These are phyloP conservation scores for Penicillium pulvis DNA, from an alignment of 495 filamentous ascomycete species.

Conservation along the genomic window DNA sequence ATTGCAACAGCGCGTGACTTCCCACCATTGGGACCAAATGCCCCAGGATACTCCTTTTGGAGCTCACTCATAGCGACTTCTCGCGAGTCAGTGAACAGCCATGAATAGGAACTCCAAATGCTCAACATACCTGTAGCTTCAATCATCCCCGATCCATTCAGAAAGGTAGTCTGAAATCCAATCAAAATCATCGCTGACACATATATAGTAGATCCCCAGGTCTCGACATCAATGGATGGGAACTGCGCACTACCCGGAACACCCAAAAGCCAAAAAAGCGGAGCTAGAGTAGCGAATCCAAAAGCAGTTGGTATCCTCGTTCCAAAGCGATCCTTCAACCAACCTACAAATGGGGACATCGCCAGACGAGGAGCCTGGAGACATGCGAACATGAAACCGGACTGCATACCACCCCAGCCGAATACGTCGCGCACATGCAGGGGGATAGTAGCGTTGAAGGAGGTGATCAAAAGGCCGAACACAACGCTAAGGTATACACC, in stretches of 20 bases:
- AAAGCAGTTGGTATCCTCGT: slow-evolving; percentile 9
- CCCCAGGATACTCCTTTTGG: neutral
- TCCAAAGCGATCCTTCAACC: slow-evolving; percentile 13
- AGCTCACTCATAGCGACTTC: neutral
- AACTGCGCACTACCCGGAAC: slow-evolving; percentile 12
- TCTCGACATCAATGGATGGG: neutral
- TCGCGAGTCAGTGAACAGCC: neutral
- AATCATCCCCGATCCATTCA: neutral
- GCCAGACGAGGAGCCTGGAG: slow-evolving; percentile 11
- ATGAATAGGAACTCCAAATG: neutral
- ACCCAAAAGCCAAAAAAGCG: slow-evolving; percentile 12
- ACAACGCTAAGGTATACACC: slow-evolving; percentile 10
- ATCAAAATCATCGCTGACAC: neutral
- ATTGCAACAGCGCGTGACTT: slow-evolving; percentile 3
- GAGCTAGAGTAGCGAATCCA: slow-evolving; percentile 8
- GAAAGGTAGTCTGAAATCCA: neutral
- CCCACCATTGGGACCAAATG: slow-evolving; percentile 10
- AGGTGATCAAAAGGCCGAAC: slow-evolving; percentile 7
- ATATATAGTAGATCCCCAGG: neutral
- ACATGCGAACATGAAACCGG: slow-evolving; percentile 16
- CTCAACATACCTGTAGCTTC: slow-evolving; percentile 4
- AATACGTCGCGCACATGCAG: slow-evolving; percentile 16
- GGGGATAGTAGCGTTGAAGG: slow-evolving; percentile 19
- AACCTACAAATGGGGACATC: slow-evolving; percentile 10
- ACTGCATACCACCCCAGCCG: slow-evolving; percentile 13